These are phyloP conservation scores for Erythrophleum fordii DNA, from an alignment of 306 rosid species.

Conservation along the genomic window DNA sequence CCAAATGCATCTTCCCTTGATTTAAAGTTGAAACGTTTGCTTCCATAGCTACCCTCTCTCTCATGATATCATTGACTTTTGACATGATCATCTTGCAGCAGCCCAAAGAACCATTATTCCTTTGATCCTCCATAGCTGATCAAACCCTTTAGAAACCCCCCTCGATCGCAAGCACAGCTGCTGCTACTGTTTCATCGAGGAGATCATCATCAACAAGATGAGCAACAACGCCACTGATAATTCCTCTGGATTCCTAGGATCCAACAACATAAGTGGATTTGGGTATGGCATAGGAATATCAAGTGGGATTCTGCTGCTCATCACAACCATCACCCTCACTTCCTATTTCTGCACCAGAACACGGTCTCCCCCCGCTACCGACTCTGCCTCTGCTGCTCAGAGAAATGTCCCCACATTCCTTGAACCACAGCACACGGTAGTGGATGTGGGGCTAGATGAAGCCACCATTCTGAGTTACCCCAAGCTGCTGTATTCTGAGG, in stretches of 20 bases:
- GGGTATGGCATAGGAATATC: slow-evolving; percentile 92
- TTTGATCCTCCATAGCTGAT: slow-evolving; percentile 37
- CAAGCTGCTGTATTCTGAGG: slow-evolving; percentile 71
- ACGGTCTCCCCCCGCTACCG: slow-evolving; percentile 36
- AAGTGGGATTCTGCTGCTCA: slow-evolving; percentile 76
- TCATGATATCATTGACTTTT: slow-evolving; percentile 63
- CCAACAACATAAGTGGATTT: slow-evolving; percentile 65
- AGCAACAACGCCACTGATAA: slow-evolving; percentile 40
- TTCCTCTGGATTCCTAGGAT: slow-evolving; percentile 62
- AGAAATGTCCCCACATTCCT: slow-evolving; percentile 32
- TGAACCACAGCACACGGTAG: slow-evolving; percentile 46
- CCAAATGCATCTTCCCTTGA: slow-evolving; percentile 52
- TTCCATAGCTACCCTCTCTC: slow-evolving; percentile 10
- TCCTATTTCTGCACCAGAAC: slow-evolving; percentile 77
- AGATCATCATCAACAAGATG: slow-evolving; percentile 35
- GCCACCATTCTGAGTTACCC: slow-evolving; percentile 70
- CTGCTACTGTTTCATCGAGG: neutral
- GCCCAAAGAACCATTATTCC: slow-evolving; percentile 40
- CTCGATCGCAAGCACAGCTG: slow-evolving; percentile 18
- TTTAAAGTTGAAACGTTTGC: slow-evolving; percentile 41
- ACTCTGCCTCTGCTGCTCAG: neutral
- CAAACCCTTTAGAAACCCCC: slow-evolving; percentile 32
- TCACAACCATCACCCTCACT: slow-evolving; percentile 84
- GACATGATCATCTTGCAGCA: slow-evolving; percentile 25
- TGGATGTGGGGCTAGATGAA: slow-evolving; percentile 80